phyloP scores from a whole-genome alignment of 352 stramenopile species.

The Phytophthora pinifolia region DNA sequence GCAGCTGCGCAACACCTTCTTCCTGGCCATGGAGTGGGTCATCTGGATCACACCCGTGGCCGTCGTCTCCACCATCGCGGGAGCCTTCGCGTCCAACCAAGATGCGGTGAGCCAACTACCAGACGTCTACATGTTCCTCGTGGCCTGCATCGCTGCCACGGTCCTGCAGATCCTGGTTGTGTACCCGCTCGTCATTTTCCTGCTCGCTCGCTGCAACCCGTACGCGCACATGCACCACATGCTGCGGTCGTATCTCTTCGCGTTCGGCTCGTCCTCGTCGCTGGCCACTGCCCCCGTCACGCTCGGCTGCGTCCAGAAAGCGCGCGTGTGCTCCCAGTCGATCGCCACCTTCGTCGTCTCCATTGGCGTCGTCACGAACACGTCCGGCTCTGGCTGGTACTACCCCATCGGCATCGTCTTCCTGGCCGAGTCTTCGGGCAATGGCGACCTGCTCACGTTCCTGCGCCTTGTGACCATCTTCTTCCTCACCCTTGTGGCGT shows the following conservation, averaged over 20 bases:
- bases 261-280: conserved; percentile 67
- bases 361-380: conserved; percentile 63
- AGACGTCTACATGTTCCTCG: conserved; percentile 57
- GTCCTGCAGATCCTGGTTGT: conserved; percentile 53
- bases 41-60: conserved; percentile 67
- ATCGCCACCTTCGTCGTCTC: conserved; percentile 78
- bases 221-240: conserved; percentile 71
- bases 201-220: conserved; percentile 64
- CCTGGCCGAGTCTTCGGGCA: conserved; percentile 59
- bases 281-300: conserved; percentile 67
- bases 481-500: conserved; percentile 56
- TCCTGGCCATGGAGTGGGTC: conserved; percentile 68
- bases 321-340: conserved; percentile 63
- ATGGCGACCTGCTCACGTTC: conserved; percentile 50
- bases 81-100: conserved; percentile 60
- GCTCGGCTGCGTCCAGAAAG: conserved; percentile 61
- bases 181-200: conserved; percentile 64
- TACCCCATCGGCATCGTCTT: conserved; percentile 64
- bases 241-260: conserved; percentile 64
- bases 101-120: conserved; percentile 34
- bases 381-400: conserved; percentile 58
- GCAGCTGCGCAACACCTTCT: conserved; percentile 74
- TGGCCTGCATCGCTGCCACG: conserved; percentile 38
- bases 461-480: conserved; percentile 51
- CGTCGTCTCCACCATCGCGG: conserved; percentile 65